These are phyloP conservation scores for Viridothelium virens DNA, from an alignment of 495 filamentous ascomycete genomes.

Conservation along the genomic window DNA sequence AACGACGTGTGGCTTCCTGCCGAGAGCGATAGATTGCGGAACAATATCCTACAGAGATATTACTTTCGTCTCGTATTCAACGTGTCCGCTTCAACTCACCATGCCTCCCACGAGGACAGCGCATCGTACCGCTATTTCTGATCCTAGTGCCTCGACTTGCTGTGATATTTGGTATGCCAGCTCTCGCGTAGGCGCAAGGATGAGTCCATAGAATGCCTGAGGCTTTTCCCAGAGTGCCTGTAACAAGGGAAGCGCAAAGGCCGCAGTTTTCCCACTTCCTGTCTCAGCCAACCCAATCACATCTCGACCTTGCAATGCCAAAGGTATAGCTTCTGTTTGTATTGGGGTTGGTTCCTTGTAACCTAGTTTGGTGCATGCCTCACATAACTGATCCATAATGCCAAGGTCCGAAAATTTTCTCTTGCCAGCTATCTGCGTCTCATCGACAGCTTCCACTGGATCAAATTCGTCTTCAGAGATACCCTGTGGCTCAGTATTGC, in stretches of 20 bases:
- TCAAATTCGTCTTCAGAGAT: constrained; percentile 13
- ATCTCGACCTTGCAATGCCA: constrained; percentile 73
- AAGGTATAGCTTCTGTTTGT: constrained; percentile 47
- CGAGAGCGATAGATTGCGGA: constrained; percentile 75
- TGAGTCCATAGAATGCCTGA: constrained; percentile 64
- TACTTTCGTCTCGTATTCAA: no score
- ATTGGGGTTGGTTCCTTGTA: constrained; percentile 64
- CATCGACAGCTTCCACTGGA: background rate
- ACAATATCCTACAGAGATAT: no score
- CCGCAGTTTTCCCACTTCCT: constrained; percentile 86
- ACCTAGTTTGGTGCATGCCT: constrained; percentile 71
- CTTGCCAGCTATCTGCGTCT: constrained; percentile 30
- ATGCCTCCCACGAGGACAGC: constrained; percentile 83
- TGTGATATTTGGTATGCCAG: constrained; percentile 84
- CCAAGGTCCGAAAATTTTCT: constrained; percentile 74
- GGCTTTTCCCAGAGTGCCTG: constrained; percentile 69
- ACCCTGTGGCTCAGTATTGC: no score
- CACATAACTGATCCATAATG: constrained; percentile 77
- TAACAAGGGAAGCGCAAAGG: constrained; percentile 83
- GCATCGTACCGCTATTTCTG: constrained; percentile 69
- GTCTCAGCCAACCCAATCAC: constrained; percentile 92
- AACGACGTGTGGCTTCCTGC: constrained; percentile 84
- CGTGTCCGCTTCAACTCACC: no score
- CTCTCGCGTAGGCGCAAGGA: constrained; percentile 88
- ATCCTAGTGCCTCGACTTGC: constrained; percentile 73